Percentiles rank a stretch among this genome's conserved stretches.
phyloP scores from a whole-genome alignment of 1,139 yeast species.

The Candida freyschussii region DNA sequence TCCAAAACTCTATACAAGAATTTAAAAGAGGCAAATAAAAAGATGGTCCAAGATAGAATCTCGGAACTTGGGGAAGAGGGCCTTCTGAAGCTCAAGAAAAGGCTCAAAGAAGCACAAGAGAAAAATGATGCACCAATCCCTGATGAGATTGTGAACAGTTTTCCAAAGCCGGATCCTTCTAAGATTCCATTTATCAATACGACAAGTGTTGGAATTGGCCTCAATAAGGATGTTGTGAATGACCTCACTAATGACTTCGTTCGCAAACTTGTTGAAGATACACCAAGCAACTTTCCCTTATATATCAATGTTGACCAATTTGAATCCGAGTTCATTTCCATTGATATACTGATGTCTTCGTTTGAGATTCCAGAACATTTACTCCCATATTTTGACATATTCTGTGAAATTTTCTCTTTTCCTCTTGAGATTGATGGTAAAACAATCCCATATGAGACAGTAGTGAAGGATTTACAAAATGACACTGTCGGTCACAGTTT shows the following conservation, averaged over 20 bases:
- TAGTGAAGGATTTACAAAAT: conserved; percentile 62
- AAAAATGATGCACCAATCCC: conserved; percentile 77
- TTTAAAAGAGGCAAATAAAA: conserved; percentile 47
- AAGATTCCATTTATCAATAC: conserved; percentile 71
- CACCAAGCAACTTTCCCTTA: conserved; percentile 55
- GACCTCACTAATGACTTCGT: conserved; percentile 26
- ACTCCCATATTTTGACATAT: conserved; percentile 62
- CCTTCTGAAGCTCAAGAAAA: conserved; percentile 43
- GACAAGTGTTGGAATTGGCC: conserved; percentile 41
- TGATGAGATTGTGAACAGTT: conserved; percentile 50
- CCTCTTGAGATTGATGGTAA: conserved; percentile 66
- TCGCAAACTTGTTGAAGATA: conserved; percentile 28
- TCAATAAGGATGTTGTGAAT: conserved; percentile 30
- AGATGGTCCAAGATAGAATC: conserved; percentile 45
- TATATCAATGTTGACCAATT: conserved; percentile 76
- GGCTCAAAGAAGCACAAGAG: conserved; percentile 56
- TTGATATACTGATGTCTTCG: conserved; percentile 63
- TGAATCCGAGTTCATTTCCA: conserved; percentile 75
- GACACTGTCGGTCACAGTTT: conserved; percentile 64
- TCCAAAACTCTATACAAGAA: conserved; percentile 56
- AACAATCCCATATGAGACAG: conserved; percentile 63
- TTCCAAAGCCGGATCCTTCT: conserved; percentile 71
- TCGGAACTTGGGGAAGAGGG: conserved; percentile 57
- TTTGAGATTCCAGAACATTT: conserved; percentile 50
- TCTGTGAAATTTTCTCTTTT: conserved; percentile 63